Base-by-base conservation (phyloP, 768 basidiomycete genomes). In the Leccinum aurantiacum region DNA sequence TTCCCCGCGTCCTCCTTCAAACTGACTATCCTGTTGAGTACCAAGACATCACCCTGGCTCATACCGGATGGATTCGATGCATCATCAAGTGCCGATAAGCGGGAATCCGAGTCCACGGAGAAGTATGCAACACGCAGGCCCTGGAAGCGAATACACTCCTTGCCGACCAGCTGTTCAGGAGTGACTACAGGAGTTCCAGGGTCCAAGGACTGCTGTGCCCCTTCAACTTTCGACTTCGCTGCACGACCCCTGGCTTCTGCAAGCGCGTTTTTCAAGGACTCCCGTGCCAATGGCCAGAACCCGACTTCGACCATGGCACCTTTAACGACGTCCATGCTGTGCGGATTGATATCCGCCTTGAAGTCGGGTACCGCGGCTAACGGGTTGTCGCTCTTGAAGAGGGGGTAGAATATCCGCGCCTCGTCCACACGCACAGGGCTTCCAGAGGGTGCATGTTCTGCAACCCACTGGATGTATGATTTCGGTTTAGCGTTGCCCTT, bases 401-500 rank as follows among this genome's bases (percentile, higher is more conserved):
- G 78, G 22, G 87, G 90, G 69, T 94, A 84, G 82, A 98, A 98
- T 66, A 97, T 82, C 49, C 95, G 87, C 41, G 90, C 91, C 76
- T 99, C 95, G 71, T 93, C 89, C 64, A 98, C 81, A 51, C 75
- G 77, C 57, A 98, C 90, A 15, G 95, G 93, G 65, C 90, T 92
- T 7, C 88, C 86, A 1, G 90, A 88, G 22, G 84, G 76, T 7
- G 80, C 74, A 71, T 95, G 90, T 69, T 92, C 89, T 25, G 91
- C 93, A 14, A 99, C 93, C 96, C 96, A 99, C 69, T 98, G 96
- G 67, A 98, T 93, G 75, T 86, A 98, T 31, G 93, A 86, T 71
- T 96, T 98, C 13, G 92, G 90, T 74, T 96, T 98, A 74, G 84
- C 86, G 15, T 78, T 68, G 10, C 83, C 84, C 41, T 80, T 82